phyloP scores from a whole-genome alignment of 495 filamentous ascomycete species.

The Aspergillus baeticus region DNA sequence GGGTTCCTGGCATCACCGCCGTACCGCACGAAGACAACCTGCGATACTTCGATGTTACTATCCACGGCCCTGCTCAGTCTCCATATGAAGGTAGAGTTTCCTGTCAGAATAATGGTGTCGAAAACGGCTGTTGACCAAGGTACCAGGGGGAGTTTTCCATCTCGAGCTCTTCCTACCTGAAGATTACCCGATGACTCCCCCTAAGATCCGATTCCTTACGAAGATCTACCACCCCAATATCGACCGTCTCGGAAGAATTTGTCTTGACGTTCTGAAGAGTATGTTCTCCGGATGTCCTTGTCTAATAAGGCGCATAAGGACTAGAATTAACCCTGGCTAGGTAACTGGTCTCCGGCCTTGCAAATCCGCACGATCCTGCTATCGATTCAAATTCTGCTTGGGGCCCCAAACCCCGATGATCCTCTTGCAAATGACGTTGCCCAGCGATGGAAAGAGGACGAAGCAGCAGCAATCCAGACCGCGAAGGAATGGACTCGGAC shows the following conservation, averaged over 20 bases:
- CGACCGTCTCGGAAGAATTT: slow-evolving; percentile 95
- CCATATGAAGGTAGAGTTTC: slow-evolving; percentile 76
- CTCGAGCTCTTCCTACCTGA: slow-evolving; percentile 98
- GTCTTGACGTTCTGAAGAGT: slow-evolving; percentile 97
- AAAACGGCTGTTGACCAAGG: slow-evolving; percentile 18
- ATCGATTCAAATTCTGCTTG: slow-evolving; percentile 94
- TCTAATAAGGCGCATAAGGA: not conserved
- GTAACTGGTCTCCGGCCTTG: slow-evolving; percentile 97
- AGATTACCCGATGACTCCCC: slow-evolving; percentile 98
- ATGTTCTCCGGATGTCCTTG: slow-evolving; percentile 14
- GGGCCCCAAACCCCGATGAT: slow-evolving; percentile 96
- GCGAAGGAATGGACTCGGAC: slow-evolving; percentile 85
- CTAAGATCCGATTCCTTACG: slow-evolving; percentile 96
- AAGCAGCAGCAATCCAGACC: slow-evolving; percentile 84
- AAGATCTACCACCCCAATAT: slow-evolving; percentile 99
- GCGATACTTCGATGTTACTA: slow-evolving; percentile 95
- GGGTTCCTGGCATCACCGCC: slow-evolving; percentile 94
- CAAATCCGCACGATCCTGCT: slow-evolving; percentile 98
- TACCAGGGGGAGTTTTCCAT: slow-evolving; percentile 81
- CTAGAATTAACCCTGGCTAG: slow-evolving; percentile 44
- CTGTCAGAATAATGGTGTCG: not conserved
- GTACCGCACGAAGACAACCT: slow-evolving; percentile 98
- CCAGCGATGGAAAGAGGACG: slow-evolving; percentile 96
- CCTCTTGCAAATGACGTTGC: slow-evolving; percentile 95
- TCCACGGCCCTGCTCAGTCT: slow-evolving; percentile 90